These are phyloP conservation scores for Trichoderma asperellum DNA, from an alignment of 2,329 filamentous ascomycete genomes.

Conservation along the genomic window DNA sequence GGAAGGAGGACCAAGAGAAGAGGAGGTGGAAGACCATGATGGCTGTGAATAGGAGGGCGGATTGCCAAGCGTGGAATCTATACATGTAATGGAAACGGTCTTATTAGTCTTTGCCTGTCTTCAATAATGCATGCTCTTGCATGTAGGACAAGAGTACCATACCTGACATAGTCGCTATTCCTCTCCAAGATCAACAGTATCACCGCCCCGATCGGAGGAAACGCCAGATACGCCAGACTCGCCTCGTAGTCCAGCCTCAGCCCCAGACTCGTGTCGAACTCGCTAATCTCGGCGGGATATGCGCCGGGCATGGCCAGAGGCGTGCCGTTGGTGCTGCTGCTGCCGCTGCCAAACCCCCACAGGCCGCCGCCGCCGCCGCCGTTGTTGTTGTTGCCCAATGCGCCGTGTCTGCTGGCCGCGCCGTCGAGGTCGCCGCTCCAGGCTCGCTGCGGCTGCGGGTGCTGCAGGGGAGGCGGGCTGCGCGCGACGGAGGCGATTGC, in stretches of 20 bases:
- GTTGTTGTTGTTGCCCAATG: constrained; percentile 20
- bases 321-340: constrained; percentile 33
- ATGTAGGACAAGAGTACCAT: constrained; percentile 31
- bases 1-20: constrained; percentile 79
- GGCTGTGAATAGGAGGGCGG: constrained; percentile 77
- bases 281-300: constrained; percentile 62
- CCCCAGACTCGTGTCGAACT: constrained; percentile 90
- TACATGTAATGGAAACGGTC: not conserved
- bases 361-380: constrained; percentile 32
- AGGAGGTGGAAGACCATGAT: constrained; percentile 79
- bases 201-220: constrained; percentile 86
- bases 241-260: constrained; percentile 89
- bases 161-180: constrained; percentile 97
- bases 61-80: constrained; percentile 97
- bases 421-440: constrained; percentile 51
- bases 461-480: constrained; percentile 49
- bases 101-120: not conserved
- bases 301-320: constrained; percentile 45
- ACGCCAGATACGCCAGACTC: constrained; percentile 80
- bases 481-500: constrained; percentile 45
- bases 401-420: constrained; percentile 38
- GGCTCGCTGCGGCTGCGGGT: constrained; percentile 60
- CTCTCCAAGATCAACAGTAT: constrained; percentile 83
- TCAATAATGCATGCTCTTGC: not conserved
- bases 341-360: constrained; percentile 27